Evolutionary conservation across 768 basidiomycete genomes (phyloP), one percentile per base, ranked within the genome.

Genomic region (Tubosaeta sp.): DNA sequence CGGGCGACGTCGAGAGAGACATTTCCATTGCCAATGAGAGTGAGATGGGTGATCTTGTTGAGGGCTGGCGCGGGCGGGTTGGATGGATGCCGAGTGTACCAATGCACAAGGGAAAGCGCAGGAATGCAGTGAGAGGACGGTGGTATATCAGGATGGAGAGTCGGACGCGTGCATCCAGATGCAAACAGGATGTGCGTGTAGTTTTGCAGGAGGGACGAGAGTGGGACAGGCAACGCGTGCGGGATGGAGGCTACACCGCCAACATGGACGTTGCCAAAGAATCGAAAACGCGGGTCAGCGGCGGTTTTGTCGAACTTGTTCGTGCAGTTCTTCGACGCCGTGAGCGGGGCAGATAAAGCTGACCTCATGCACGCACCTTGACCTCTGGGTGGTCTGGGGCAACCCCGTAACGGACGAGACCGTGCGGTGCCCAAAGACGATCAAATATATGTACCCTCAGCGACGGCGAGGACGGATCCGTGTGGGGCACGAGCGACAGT

Each of bases 361-460:
- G 42, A 43, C 25, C 50, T 14, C 29, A 31, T 16, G 41, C 31
- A 38, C 54, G 49, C 48, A 61, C 95, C 82, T 97, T 99, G 69
- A 98, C 95, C 74, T 97, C 95, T 10, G 97, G 93, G 69, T 98
- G 95, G 72, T 98, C 95, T 41, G 95, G 95, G 11, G 97, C 95
- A 13, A 99, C 95, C 0, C 97, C 95, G 63, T 95, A 99, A 42
- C 97, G 77, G 4, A 97, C 94, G 1, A 98, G 78, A 1, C 97
- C 97, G 65, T 97, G 91, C 11, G 95, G 95, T 27, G 92, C 85
- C 81, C 95, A 97, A 11, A 95, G 76, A 32, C 91, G 79, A 72
- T 99, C 95, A 66, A 84, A 99, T 64, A 99, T 71, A 66, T 98
- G 92, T 13, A 97, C 80, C 46, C 72, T 69, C n/a, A 82, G 63